Conservation (phyloP, 495 filamentous ascomycete genomes). For the Achaetomiella virescens region DNA sequence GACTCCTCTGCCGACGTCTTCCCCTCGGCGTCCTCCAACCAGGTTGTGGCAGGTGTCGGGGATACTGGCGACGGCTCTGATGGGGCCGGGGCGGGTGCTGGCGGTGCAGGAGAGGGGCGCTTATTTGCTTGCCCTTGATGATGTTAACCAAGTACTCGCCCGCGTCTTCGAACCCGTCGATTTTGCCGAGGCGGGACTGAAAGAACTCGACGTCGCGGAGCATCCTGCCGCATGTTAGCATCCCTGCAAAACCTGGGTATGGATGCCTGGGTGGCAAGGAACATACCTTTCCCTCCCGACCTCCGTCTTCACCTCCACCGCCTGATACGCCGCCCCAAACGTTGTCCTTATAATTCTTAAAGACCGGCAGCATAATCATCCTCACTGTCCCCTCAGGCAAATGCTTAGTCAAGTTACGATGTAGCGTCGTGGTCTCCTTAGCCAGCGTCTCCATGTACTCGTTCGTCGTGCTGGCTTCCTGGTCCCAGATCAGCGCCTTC, state of each 20-base stretch:
- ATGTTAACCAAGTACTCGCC: slow-evolving; percentile 62
- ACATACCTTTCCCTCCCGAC: slow-evolving; percentile 66
- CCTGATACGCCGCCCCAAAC: slow-evolving; percentile 67
- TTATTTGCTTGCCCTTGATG: slow-evolving; percentile 55
- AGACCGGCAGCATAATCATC: slow-evolving; percentile 89
- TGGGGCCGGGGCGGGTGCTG: not conserved
- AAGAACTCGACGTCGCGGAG: slow-evolving; percentile 74
- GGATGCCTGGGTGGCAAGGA: no score
- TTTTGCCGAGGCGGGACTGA: slow-evolving; percentile 62
- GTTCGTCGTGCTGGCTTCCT: slow-evolving; percentile 38
- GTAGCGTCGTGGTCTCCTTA: slow-evolving; percentile 81
- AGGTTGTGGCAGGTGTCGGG: not conserved
- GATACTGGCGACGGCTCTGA: not conserved
- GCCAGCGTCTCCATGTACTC: slow-evolving; percentile 87
- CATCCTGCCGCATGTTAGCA: slow-evolving; percentile 51
- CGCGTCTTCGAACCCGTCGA: slow-evolving; percentile 72
- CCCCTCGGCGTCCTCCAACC: not conserved
- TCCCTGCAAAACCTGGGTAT: no score
- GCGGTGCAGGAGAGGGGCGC: slow-evolving; percentile 10
- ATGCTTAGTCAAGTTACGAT: slow-evolving; percentile 81
- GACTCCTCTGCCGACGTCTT: not conserved
- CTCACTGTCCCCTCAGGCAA: slow-evolving; percentile 69
- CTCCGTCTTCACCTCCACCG: slow-evolving; percentile 59
- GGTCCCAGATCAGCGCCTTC: slow-evolving; percentile 71
- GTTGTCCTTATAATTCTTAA: slow-evolving; percentile 80